Base-by-base conservation (phyloP, 345 rosid genomes). In the Boechera retrofracta region DNA sequence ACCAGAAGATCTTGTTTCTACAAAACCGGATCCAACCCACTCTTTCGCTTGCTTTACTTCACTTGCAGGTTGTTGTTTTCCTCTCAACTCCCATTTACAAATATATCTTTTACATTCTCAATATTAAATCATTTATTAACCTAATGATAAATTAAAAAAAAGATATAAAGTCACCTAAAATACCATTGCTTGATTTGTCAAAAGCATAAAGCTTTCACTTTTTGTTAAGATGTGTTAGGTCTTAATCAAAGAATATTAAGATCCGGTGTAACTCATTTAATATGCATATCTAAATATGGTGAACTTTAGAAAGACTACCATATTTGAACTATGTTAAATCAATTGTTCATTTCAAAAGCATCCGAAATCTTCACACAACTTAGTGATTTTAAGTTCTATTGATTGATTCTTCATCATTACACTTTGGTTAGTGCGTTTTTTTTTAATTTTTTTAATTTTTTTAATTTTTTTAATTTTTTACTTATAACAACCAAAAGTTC, bases 1-100 rank as follows among this genome's bases (percentile, higher is more conserved):
- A 67, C 73, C 65, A 61, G 52, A 78, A 72, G 21, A 66, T 60
- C 26, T 72, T 67, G 65, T 60, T 73, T 72, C 78, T 61, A 42
- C 58, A 73, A 24, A 78, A 67, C 59, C 69, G 64, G 73, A 78
- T 72, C 73, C 36, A 59, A 72, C 77, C 77, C 58, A 60, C 64
- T 73, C 73, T 73, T 67, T 78, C 32, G 35, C 69, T 78, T 73
- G 53, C 77, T 78, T 73, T 67, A 73, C 69, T 78, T 78, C 78
- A 78, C 74, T 73, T 78, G 49, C 69, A 78, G 49, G 69, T 72
- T 67, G 77, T 78, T 78, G 49, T 66, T 71, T 78, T 72, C 60
- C 61, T 66, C 69, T 72, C 68, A 57, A 26, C 48, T 70, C 10
- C 24, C 45, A 54, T 75, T 29, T 41, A 75, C 42, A 26, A 55